phyloP scores from a whole-genome alignment of 2,329 filamentous ascomycete species.

The Monosporascus cannonballus region DNA sequence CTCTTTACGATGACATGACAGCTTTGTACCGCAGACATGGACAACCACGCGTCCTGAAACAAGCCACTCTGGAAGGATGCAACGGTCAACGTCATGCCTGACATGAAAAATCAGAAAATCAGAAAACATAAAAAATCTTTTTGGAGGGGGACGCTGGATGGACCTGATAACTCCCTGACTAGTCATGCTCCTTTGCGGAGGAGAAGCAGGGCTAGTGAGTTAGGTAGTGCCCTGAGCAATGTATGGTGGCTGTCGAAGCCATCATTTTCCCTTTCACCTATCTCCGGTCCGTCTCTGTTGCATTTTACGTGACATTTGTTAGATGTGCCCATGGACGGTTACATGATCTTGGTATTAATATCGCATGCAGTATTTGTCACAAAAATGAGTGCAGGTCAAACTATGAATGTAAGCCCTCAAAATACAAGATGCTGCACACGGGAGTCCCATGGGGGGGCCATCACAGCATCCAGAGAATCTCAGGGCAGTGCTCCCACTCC shows the following conservation, averaged over 20 bases:
- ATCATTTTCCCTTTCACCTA: slow-evolving; percentile 18
- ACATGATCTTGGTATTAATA: too few species aligned
- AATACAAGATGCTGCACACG: not conserved
- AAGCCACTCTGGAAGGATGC: not conserved
- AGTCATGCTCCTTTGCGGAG: slow-evolving; percentile 5
- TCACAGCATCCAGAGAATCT: not conserved
- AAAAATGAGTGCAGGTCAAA: too few species aligned
- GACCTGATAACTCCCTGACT: slow-evolving; percentile 19
- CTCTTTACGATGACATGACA: not conserved
- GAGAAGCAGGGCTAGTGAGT: slow-evolving; percentile 14
- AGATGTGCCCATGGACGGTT: too few species aligned
- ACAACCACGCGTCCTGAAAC: not conserved
- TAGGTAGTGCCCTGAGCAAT: slow-evolving; percentile 25
- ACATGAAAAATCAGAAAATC: slow-evolving; percentile 5
- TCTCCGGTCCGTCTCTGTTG: not conserved
- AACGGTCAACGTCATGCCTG: not conserved
- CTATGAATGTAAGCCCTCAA: too few species aligned
- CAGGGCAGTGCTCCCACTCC: not conserved
- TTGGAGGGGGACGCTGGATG: slow-evolving; percentile 20
- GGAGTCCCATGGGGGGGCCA: too few species aligned
- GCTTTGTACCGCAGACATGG: not conserved
- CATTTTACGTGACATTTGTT: not conserved
- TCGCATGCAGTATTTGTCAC: too few species aligned
- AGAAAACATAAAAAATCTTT: slow-evolving; percentile 16
- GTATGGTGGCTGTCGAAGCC: slow-evolving; percentile 9